These are phyloP conservation scores for Isabelozyma rhagii DNA, from an alignment of 805 yeast species.

Conservation along the genomic window DNA sequence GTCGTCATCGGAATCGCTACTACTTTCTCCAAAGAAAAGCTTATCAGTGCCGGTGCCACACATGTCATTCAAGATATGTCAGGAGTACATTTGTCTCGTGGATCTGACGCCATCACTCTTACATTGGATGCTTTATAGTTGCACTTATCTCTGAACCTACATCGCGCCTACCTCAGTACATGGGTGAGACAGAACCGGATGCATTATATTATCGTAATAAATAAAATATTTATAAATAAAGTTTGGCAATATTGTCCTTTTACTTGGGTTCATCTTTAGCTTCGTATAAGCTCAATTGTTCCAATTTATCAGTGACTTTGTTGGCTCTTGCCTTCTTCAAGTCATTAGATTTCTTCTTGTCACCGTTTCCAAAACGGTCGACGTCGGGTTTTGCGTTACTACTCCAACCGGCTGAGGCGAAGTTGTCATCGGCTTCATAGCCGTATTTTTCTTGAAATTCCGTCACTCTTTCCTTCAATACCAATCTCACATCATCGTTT, in stretches of 20 bases:
- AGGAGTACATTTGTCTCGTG: slow-evolving; percentile 1
- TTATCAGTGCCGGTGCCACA: slow-evolving; percentile 14
- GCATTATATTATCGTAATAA: too few relatives aligned
- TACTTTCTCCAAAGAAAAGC: slow-evolving; percentile 10
- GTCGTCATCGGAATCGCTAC: slow-evolving; percentile 16
- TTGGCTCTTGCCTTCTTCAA: slow-evolving; percentile 36
- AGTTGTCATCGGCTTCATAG: slow-evolving; percentile 8
- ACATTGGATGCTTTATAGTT: neutral
- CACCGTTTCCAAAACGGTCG: slow-evolving; percentile 17
- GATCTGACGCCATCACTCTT: neutral
- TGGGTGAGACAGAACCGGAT: too few relatives aligned
- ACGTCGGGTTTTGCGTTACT: slow-evolving; percentile 8
- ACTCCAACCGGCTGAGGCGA: slow-evolving; percentile 4
- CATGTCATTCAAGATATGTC: slow-evolving; percentile 15
- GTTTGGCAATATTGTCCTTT: too few relatives aligned
- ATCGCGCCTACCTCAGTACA: too few relatives aligned
- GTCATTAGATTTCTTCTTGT: slow-evolving; percentile 32
- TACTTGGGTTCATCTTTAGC: slow-evolving; percentile 1
- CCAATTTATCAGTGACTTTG: slow-evolving; percentile 30
- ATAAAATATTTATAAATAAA: too few relatives aligned
- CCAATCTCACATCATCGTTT: slow-evolving; percentile 30
- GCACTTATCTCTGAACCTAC: too few relatives aligned
- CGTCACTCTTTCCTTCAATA: slow-evolving; percentile 33
- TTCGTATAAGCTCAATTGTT: slow-evolving; percentile 16
- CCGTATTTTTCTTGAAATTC: slow-evolving; percentile 18